These are phyloP conservation scores for Coemansia sp. DNA, from an alignment of 192 early-diverging fungal genomes.

Conservation along the genomic window DNA sequence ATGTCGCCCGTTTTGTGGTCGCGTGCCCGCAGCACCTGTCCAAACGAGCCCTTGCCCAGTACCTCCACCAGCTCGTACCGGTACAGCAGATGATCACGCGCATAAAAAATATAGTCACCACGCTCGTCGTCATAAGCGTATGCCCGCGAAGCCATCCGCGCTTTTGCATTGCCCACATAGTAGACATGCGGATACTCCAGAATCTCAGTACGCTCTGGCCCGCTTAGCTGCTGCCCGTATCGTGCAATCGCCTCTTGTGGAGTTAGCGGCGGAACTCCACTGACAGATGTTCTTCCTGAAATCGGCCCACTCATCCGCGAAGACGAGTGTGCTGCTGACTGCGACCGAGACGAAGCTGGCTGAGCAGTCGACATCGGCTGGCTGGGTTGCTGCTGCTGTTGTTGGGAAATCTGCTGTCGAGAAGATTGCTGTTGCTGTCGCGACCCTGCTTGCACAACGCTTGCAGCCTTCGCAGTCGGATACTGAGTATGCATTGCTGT, in stretches of 20 bases:
- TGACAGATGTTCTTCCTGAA: slow-evolving; percentile 16
- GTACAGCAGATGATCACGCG: slow-evolving; percentile 88
- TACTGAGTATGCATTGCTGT: slow-evolving; percentile 22
- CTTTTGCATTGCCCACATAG: slow-evolving; percentile 81
- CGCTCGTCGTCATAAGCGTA: slow-evolving; percentile 85
- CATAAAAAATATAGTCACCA: slow-evolving; percentile 86
- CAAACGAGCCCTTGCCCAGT: slow-evolving; percentile 93
- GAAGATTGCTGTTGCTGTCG: slow-evolving; percentile 4
- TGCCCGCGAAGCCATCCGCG: slow-evolving; percentile 29
- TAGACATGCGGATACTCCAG: slow-evolving; percentile 78
- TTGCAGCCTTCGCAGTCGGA: slow-evolving; percentile 8
- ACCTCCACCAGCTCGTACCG: slow-evolving; percentile 90
- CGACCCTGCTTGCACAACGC: slow-evolving; percentile 4
- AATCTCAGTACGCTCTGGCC: slow-evolving; percentile 88
- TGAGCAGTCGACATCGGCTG: background rate
- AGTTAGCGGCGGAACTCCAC: slow-evolving; percentile 56
- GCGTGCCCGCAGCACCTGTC: slow-evolving; percentile 89
- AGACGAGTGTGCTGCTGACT: slow-evolving; percentile 22
- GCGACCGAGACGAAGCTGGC: slow-evolving; percentile 15
- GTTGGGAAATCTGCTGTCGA: background rate
- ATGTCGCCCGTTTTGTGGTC: slow-evolving; percentile 88
- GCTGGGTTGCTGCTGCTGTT: slow-evolving; percentile 9
- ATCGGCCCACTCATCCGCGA: slow-evolving; percentile 25
- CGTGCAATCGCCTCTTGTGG: slow-evolving; percentile 64
- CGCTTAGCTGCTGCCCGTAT: slow-evolving; percentile 72